phyloP scores from a whole-genome alignment of 2,329 filamentous ascomycete genomes.

The Tolypocladium nubicola region DNA sequence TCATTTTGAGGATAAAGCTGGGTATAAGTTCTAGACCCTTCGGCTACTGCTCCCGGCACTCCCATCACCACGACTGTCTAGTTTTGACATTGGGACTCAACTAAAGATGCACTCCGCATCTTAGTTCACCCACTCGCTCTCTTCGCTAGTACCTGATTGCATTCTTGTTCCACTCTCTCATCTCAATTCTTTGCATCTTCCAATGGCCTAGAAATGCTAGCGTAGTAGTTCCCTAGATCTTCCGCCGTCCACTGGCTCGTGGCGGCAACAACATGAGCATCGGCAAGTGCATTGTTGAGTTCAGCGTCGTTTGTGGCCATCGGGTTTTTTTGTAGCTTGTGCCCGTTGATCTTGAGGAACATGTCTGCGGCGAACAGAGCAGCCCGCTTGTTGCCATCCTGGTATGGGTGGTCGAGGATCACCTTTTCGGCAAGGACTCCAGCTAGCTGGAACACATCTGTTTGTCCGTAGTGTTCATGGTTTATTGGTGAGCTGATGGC shows the following conservation, averaged over 20 bases:
- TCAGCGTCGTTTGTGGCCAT: background rate
- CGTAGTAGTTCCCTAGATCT: slow-evolving; percentile 7
- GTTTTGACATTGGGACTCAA: no score
- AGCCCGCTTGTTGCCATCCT: slow-evolving; percentile 11
- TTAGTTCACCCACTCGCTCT: no score
- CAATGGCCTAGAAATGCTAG: slow-evolving; percentile 2
- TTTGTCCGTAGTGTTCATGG: slow-evolving; percentile 9
- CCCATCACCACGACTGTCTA: no score
- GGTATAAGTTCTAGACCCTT: no score
- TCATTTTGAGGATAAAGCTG: no score
- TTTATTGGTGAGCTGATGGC: slow-evolving; percentile 7
- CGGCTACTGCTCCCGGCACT: no score
- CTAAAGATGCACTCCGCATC: no score
- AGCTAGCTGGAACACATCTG: slow-evolving; percentile 9
- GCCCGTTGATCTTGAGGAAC: slow-evolving; percentile 11
- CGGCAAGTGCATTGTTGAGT: slow-evolving; percentile 3
- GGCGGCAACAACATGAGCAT: slow-evolving; percentile 8
- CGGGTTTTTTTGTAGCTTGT: slow-evolving; percentile 5
- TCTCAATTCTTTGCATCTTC: no score
- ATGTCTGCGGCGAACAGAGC: slow-evolving; percentile 9
- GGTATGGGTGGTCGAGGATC: slow-evolving; percentile 10
- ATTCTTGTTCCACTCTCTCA: no score
- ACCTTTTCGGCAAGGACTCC: slow-evolving; percentile 11
- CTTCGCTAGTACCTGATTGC: no score
- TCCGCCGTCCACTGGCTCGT: slow-evolving; percentile 9